Base-by-base conservation (phyloP, 192 early-diverging fungal genomes). In the Coemansia sp. region DNA sequence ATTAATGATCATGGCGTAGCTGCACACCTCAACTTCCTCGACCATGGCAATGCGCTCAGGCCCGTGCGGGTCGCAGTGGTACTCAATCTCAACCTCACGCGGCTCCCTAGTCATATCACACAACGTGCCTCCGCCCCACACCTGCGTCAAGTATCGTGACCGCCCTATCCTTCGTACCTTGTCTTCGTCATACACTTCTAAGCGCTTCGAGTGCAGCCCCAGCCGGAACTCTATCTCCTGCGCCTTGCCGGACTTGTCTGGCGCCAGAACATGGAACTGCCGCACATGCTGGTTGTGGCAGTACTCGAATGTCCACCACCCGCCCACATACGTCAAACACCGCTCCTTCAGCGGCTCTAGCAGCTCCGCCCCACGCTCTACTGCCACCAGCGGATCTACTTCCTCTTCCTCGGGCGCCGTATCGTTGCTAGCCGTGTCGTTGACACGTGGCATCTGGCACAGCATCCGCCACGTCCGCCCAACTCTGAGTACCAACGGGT, bases 301-400 rank as follows among this genome's bases (percentile, higher is more conserved):
- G 72, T 92, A 97, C 72, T 94, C 91, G 70, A 95, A 97, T 0
- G 87, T 87, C 91, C 92, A 97, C 78, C 87, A 95, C 23, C 82
- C 69, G 38, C 74, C 66, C 44, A 75, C 76, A 47, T 77, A 87
- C 49, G 66, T 50, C 28, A 92, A 67, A 67, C 91, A 92, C 28
- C 69, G 49, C 3, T 57, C 62, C 39, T 72, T 62, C 23, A 83
- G 60, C 40, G 80, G 72, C 42, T 62, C 59, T n/a, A 83, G 66
- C 17, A 91, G 73, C 61, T 85, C 84, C 2, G 89, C 70, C n/a
- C 90, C 91, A 13, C 86, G 85, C 59, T 76, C 74, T 46, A 90
- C 65, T 21, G 68, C 65, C 3, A 26, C 49, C 6, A 6, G 57
- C 23, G 63, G 75, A 8, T 58, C 63, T 23, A 72, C 74, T 10